A percentile compares a stretch with the other conserved stretches of the same genome.
Evolutionary conservation across 306 rosid genomes (phyloP).

Genomic region (Hylodesmum podocarpum): DNA sequence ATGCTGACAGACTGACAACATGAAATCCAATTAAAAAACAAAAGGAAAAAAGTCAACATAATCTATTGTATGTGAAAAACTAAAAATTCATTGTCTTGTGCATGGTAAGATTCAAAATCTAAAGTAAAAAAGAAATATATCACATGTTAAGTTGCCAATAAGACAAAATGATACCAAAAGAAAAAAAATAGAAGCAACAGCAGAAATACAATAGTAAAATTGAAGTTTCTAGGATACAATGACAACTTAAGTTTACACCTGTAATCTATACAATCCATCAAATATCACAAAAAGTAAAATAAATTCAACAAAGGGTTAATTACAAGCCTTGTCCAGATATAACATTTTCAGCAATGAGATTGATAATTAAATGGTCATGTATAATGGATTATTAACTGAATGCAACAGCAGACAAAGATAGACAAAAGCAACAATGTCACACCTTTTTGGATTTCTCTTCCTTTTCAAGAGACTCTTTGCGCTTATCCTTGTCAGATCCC

Average conservation of each 20-base stretch:
- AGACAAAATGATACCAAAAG: not conserved
- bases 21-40: not conserved
- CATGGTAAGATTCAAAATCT: not conserved
- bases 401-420: not conserved
- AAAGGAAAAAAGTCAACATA: not conserved
- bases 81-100: not conserved
- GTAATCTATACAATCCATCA: not conserved
- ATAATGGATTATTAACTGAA: not conserved
- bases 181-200: not conserved
- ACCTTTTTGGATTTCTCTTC: constrained; percentile 85
- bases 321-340: not conserved
- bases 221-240: not conserved
- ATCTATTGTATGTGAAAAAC: not conserved
- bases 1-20: constrained; percentile 62
- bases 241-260: not conserved
- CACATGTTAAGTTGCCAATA: not conserved
- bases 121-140: not conserved
- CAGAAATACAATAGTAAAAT: not conserved
- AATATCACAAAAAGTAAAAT: not conserved
- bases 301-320: not conserved
- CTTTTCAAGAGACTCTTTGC: constrained; percentile 66
- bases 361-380: not conserved
- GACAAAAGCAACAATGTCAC: not conserved
- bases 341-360: not conserved
- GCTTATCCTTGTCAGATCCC: constrained; percentile 84